phyloP scores from a whole-genome alignment of 768 basidiomycete genomes.

The Serendipita vermifera region DNA sequence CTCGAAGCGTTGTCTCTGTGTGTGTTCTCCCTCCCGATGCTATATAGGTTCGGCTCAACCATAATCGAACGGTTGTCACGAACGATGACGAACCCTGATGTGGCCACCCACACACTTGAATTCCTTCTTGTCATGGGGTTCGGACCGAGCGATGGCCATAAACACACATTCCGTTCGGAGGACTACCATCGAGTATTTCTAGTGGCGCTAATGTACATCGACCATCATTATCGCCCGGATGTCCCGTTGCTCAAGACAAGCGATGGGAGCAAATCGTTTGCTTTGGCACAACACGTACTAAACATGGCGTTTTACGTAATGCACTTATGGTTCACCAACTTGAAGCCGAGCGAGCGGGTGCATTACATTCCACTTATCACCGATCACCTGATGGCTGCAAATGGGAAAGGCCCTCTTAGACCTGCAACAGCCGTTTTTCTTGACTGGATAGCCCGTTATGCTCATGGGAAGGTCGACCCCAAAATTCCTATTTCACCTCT shows the following conservation, averaged over 20 bases:
- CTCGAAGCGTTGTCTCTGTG: slow-evolving; percentile 82
- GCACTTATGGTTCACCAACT: slow-evolving; percentile 87
- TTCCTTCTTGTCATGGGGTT: slow-evolving; percentile 81
- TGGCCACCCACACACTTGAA: slow-evolving; percentile 93
- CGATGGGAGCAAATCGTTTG: slow-evolving; percentile 53
- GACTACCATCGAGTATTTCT: slow-evolving; percentile 92
- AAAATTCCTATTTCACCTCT: background rate
- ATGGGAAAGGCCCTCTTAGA: slow-evolving; percentile 59
- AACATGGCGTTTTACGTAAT: slow-evolving; percentile 81
- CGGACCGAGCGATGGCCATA: slow-evolving; percentile 50
- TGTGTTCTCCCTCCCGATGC: slow-evolving; percentile 76
- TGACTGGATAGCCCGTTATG: slow-evolving; percentile 94
- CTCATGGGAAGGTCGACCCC: slow-evolving; percentile 77
- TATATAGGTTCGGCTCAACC: slow-evolving; percentile 62
- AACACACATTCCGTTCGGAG: slow-evolving; percentile 72
- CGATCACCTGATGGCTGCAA: slow-evolving; percentile 72
- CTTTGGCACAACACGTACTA: slow-evolving; percentile 81
- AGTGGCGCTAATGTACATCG: slow-evolving; percentile 85
- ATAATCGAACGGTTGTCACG: slow-evolving; percentile 80
- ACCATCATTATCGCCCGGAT: slow-evolving; percentile 57
- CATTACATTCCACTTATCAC: slow-evolving; percentile 76
- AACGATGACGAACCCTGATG: slow-evolving; percentile 86
- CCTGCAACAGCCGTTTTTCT: slow-evolving; percentile 92
- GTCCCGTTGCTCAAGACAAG: slow-evolving; percentile 22
- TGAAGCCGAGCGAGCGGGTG: slow-evolving; percentile 70